phyloP scores from a whole-genome alignment of 1,284 basidiomycete species.

The Fistulinella cinereoalba region DNA sequence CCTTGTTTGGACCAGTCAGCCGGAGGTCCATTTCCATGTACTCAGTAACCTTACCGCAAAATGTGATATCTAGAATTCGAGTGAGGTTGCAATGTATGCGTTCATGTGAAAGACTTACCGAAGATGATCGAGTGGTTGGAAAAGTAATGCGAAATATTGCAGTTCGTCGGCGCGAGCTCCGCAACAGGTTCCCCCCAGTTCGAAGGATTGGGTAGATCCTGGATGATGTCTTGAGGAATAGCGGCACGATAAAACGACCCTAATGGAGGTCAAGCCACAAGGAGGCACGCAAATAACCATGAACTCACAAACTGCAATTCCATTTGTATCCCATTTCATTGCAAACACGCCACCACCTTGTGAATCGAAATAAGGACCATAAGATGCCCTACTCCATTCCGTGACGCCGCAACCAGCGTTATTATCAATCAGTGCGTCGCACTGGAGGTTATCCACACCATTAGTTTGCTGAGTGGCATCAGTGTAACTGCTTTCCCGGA shows the following conservation, averaged over 20 bases:
- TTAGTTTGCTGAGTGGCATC: constrained; percentile 32
- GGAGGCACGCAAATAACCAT: constrained; percentile 1
- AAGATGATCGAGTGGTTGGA: constrained; percentile 63
- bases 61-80: constrained; percentile 65
- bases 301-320: constrained; percentile 56
- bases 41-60: constrained; percentile 53
- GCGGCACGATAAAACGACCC: constrained; percentile 61
- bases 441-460: constrained; percentile 40
- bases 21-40: background rate
- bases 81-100: constrained; percentile 12
- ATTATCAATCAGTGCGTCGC: constrained; percentile 40
- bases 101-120: constrained; percentile 34
- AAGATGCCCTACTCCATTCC: constrained; percentile 56
- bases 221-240: constrained; percentile 51
- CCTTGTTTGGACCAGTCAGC: constrained; percentile 40
- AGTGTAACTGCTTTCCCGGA: constrained; percentile 2
- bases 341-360: constrained; percentile 62
- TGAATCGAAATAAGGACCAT: constrained; percentile 56
- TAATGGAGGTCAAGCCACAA: constrained; percentile 22
- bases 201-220: constrained; percentile 43
- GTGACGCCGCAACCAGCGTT: constrained; percentile 58
- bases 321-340: constrained; percentile 57
- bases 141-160: constrained; percentile 52
- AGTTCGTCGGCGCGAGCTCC: constrained; percentile 40
- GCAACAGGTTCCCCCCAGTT: constrained; percentile 56